A percentile compares a stretch with the other conserved stretches of the same genome.
Conservation (phyloP, 768 basidiomycete species). For the Pleurotus eryngii region DNA sequence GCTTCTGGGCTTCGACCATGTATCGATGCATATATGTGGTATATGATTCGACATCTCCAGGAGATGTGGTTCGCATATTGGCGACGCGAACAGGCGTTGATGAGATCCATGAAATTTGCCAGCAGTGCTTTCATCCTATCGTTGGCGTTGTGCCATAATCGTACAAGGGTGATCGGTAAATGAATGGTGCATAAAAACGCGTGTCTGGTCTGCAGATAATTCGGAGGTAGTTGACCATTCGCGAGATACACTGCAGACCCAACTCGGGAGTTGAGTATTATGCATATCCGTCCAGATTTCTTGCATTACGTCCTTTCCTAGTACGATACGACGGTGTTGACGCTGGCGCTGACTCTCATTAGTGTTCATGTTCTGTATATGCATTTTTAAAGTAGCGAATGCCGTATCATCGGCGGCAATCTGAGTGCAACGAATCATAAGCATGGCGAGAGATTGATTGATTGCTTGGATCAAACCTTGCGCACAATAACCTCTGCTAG, state of each 20-base stretch:
- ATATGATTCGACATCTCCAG: slow-evolving; percentile 15
- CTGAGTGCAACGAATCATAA: not conserved
- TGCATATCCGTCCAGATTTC: slow-evolving; percentile 26
- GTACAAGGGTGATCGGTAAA: slow-evolving; percentile 23
- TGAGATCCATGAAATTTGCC: slow-evolving; percentile 25
- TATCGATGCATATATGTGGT: slow-evolving; percentile 18
- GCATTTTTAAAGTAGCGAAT: not conserved
- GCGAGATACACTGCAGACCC: slow-evolving; percentile 25
- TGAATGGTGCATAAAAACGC: slow-evolving; percentile 23
- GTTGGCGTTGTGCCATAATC: slow-evolving; percentile 16
- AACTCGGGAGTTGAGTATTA: slow-evolving; percentile 22
- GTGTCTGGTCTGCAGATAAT: slow-evolving; percentile 27
- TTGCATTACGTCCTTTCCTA: slow-evolving; percentile 26
- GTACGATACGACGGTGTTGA: slow-evolving; percentile 10
- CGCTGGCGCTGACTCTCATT: too few relatives aligned
- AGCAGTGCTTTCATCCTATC: slow-evolving; percentile 17
- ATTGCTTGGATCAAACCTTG: not conserved
- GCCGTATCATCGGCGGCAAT: not conserved
- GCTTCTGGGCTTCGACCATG: not conserved
- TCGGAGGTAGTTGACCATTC: slow-evolving; percentile 22
- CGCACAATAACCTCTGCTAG: not conserved
- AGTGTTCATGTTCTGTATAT: not conserved
- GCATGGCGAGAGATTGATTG: not conserved
- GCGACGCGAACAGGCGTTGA: slow-evolving; percentile 19
- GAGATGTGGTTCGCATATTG: slow-evolving; percentile 16